Evolutionary conservation across 768 basidiomycete species (phyloP), one percentile per base, ranked within the genome.

Genomic region (Suillus spraguei): DNA sequence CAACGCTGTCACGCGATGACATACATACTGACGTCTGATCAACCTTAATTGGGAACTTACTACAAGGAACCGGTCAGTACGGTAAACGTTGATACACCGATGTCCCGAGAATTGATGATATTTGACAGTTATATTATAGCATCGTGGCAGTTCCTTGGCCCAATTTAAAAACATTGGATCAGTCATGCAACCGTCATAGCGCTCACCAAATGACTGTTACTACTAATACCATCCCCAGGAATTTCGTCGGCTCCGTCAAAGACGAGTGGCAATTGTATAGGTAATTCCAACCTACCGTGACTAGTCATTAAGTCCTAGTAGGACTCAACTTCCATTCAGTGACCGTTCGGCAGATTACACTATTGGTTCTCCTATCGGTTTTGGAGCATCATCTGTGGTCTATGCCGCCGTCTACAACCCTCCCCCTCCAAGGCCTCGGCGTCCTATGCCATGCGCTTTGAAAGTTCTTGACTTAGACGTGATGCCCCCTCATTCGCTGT

Each of bases 351-450:
- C 78, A 14, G 93, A 96, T 79, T 95, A 95, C 70, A 83, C 83
- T 22, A 81, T 92, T 42, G 92, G 91, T 17, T 75, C 83, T 9
- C 85, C 92, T 22, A 94, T 96, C 59, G 95, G 95, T 1, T 95
- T 91, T 69, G 96, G 96, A 22, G 91, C 96, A 3, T 95, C 94
- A 4, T 97, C 96, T 0, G 91, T 90, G 61, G 96, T 98, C 7
- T 94, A 96, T 70, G 77, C 87, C 16, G 95, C 95, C 0, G 75
- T 79, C 2, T 95, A 87, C 73, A 82, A 79, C 8, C 80, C 83
- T 5, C 64, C 83, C 68, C 78, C 63, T 61, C 71, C 66, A 38
- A 76, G 72, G 62, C 74, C 68, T 24, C 75, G 64, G 42, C 77
- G 60, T 53, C 79, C 81, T 5, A 80, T 83, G 39, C 82, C 89